Evolutionary conservation across 495 filamentous ascomycete species (phyloP), one percentile per base, ranked within the genome.

Genomic region (Entonaema liquescens): DNA sequence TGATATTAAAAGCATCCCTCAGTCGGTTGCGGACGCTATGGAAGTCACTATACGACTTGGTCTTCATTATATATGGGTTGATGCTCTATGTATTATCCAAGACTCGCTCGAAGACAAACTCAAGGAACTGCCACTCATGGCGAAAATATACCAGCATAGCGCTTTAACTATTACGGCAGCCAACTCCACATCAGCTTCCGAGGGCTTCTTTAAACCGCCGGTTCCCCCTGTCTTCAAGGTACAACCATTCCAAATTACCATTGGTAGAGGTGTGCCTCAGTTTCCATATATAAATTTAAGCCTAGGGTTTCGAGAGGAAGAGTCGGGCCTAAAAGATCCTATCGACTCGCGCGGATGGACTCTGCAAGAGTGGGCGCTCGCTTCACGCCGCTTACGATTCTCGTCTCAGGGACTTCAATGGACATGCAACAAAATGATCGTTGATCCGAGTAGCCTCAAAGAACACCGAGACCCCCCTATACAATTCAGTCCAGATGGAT

Each of bases 281-380:
- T 59, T 59, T 17, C 55, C 55, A 5, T 17, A 42, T 59, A 40
- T 42, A 33, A 40, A 59, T 12, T 26, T 59, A 35, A 59, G 31
- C 21, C 55, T 59, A 0, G 55, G 55, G 12, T 59, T 59, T 8
- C 33, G 55, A 12, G 55, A 59, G 13, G 55, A 59, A 40, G 12
- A 7, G 2, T 35, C 55, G 12, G 35, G 26, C 29, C n/a, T 42
- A 9, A 59, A 40, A 42, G 55, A 59, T 29, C 55, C 55, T 8
- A 59, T 59, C 23, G 55, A 59, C 26, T 59, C 55, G 15, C 55
- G 55, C 21, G 55, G 55, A 42, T 59, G 55, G 55, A 59, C 55
- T 42, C 21, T 59, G n/a, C 55, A 59, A n/a, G 55, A 59, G 21
- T 59, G 55, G 55, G 55, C 25, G 17, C 55, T 59, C 25, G 26